A percentile compares a stretch with the other conserved stretches of the same genome.
Conservation (phyloP, 2,329 filamentous ascomycete species). For the Pseudocercospora musae region DNA sequence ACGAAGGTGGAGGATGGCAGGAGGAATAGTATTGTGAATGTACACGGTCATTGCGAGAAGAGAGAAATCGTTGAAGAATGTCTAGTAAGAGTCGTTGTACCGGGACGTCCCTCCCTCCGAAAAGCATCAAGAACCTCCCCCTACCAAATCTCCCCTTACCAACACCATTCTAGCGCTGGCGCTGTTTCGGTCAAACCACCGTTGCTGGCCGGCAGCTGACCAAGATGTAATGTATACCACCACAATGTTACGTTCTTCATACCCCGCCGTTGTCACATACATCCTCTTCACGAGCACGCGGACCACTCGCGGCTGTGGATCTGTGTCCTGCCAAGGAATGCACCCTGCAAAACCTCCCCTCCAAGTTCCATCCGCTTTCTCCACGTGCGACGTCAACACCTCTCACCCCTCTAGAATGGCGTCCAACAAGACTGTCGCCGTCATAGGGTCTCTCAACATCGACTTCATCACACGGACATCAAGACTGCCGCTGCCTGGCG, state of each 20-base stretch:
- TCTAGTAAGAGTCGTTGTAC: background rate
- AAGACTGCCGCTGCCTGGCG: conserved; percentile 77
- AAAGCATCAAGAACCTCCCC: too few species aligned
- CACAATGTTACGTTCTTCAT: too few species aligned
- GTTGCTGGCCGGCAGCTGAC: too few species aligned
- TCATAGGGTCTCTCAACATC: conserved; percentile 91
- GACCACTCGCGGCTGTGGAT: background rate
- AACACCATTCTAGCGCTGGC: background rate
- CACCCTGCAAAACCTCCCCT: background rate
- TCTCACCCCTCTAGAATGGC: background rate
- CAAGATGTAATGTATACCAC: too few species aligned
- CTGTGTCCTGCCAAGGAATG: background rate
- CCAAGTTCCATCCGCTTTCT: background rate
- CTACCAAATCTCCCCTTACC: background rate
- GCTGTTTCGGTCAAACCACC: background rate
- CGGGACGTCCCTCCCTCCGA: too few species aligned
- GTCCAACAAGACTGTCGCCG: conserved; percentile 25
- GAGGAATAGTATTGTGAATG: background rate
- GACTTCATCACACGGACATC: conserved; percentile 87
- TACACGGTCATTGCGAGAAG: background rate
- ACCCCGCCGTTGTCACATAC: too few species aligned
- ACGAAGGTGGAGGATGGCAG: background rate
- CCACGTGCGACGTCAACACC: background rate
- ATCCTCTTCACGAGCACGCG: background rate
- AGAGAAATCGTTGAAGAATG: background rate